Percentiles rank a stretch among this genome's conserved stretches.
Evolutionary conservation across 139 green algal genomes (phyloP).

Genomic region (Pseudopediastrum boryanum): DNA sequence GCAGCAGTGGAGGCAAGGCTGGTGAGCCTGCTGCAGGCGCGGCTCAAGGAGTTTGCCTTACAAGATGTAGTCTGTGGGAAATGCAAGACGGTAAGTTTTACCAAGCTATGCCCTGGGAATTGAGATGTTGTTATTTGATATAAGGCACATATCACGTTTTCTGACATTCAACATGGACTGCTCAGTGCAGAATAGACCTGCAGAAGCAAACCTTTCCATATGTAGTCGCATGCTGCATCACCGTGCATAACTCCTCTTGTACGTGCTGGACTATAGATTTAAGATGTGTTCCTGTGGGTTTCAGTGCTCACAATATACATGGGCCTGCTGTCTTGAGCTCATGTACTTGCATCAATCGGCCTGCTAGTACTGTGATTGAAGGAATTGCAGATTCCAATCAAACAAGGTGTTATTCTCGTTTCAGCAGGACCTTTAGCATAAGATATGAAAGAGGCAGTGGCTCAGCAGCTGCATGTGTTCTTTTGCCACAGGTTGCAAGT

Average conservation of each 20-base stretch:
- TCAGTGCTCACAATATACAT: too few relatives aligned
- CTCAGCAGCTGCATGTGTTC: not conserved
- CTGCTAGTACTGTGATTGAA: not conserved
- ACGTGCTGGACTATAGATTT: not conserved
- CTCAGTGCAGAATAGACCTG: not conserved
- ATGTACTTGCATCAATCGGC: not conserved
- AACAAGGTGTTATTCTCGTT: not conserved
- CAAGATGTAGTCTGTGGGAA: slow-evolving; percentile 89
- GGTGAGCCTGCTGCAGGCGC: slow-evolving; percentile 54
- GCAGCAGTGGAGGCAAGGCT: slow-evolving; percentile 73
- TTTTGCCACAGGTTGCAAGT: slow-evolving; percentile 38
- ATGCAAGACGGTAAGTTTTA: slow-evolving; percentile 68
- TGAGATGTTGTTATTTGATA: not conserved
- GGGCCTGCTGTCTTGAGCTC: not conserved
- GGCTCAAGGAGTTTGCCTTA: slow-evolving; percentile 72
- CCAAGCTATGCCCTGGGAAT: too few relatives aligned
- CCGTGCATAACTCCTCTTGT: not conserved
- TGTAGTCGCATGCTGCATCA: not conserved
- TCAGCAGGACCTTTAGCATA: not conserved
- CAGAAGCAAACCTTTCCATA: too few relatives aligned
- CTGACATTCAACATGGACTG: not conserved
- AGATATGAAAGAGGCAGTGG: not conserved
- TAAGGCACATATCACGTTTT: slow-evolving; percentile 2
- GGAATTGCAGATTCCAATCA: not conserved
- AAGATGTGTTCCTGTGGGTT: too few relatives aligned